A percentile compares a stretch with the other conserved stretches of the same genome.
Conservation (phyloP, 495 filamentous ascomycete species). For the Hypoxylon trugodes region DNA sequence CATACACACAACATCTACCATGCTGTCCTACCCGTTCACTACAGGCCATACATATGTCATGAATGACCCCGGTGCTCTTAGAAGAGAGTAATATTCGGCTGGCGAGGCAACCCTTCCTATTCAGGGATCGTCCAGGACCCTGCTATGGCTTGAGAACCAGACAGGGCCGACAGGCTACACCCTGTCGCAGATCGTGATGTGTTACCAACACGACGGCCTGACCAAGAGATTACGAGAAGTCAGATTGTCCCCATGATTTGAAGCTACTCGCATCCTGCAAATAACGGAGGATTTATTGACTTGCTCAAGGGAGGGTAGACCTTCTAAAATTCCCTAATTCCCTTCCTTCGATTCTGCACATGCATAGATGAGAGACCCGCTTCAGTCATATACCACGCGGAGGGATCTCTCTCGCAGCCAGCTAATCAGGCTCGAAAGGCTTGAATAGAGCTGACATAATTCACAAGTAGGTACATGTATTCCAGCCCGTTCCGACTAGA, state of each 20-base stretch:
- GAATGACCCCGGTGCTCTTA: constrained; percentile 4
- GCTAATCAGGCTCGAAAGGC: constrained; percentile 9
- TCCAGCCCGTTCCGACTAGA: constrained; percentile 2
- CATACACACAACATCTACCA: constrained; percentile 24
- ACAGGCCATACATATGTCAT: background rate
- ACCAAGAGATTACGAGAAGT: constrained; percentile 26
- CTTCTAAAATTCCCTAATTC: background rate
- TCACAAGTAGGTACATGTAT: constrained; percentile 20
- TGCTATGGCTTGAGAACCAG: constrained; percentile 6
- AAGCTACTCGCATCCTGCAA: background rate
- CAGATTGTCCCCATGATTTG: background rate
- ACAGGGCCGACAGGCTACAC: constrained; percentile 9
- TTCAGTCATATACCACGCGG: constrained; percentile 4
- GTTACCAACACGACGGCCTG: constrained; percentile 16
- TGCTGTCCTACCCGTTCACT: background rate
- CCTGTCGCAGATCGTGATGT: constrained; percentile 25
- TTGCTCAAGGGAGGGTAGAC: background rate
- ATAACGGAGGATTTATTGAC: background rate
- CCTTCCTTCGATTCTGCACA: constrained; percentile 2
- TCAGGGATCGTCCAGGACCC: constrained; percentile 5
- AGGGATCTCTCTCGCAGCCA: constrained; percentile 1
- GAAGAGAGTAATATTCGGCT: constrained; percentile 1
- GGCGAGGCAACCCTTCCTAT: constrained; percentile 27
- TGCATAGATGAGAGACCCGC: constrained; percentile 15
- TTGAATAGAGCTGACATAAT: constrained; percentile 19